Conservation (phyloP, 2,329 filamentous ascomycete species). For the Colletotrichum spaethianum region DNA sequence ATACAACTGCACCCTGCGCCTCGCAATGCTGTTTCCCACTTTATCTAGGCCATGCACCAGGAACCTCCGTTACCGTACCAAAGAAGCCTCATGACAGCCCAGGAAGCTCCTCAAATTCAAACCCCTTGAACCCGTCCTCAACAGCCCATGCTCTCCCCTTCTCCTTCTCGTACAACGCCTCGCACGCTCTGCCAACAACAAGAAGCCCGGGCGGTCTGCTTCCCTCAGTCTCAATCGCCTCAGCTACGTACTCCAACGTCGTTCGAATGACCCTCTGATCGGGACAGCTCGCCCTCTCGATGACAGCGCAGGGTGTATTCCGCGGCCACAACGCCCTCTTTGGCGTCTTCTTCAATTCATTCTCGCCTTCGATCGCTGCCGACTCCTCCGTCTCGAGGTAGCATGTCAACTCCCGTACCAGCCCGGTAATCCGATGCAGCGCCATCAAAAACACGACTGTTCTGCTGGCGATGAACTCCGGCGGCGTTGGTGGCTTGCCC, state of each 20-base stretch:
- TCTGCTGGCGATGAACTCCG: constrained; percentile 80
- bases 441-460: constrained; percentile 98
- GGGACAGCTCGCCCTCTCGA: constrained; percentile 93
- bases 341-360: background rate
- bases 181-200: constrained; percentile 87
- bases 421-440: constrained; percentile 82
- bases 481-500: constrained; percentile 85
- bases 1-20: background rate
- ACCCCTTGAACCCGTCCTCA: constrained; percentile 86
- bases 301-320: constrained; percentile 89
- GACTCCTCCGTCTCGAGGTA: constrained; percentile 51
- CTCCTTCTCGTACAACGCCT: constrained; percentile 75
- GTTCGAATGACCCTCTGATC: constrained; percentile 95
- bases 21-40: constrained; percentile 1
- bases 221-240: constrained; percentile 90
- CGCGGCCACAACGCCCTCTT: constrained; percentile 75
- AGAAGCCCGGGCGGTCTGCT: constrained; percentile 90
- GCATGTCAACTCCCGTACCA: constrained; percentile 79
- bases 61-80: background rate
- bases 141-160: constrained; percentile 81
- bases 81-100: constrained; percentile 24
- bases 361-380: constrained; percentile 50
- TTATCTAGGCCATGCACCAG: background rate
- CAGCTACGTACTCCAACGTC: constrained; percentile 82
- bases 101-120: constrained; percentile 66